These are phyloP conservation scores for Talaromyces thailandensis DNA, from an alignment of 495 filamentous ascomycete genomes.

Conservation along the genomic window DNA sequence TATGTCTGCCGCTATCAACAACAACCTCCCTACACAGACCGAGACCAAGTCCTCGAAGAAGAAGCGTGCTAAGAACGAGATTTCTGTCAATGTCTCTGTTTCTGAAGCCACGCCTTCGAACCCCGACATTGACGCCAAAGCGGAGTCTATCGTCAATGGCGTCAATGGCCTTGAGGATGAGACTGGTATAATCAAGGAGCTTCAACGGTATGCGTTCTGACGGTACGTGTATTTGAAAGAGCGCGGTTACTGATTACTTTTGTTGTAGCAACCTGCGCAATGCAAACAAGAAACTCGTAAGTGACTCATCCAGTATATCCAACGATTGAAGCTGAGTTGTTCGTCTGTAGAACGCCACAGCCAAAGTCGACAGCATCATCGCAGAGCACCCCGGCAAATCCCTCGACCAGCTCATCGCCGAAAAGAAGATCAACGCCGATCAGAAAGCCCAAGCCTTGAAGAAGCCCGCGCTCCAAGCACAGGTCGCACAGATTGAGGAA, in stretches of 20 bases:
- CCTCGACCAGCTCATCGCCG: slow-evolving; percentile 73
- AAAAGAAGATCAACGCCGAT: slow-evolving; percentile 84
- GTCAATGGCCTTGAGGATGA: slow-evolving; percentile 44
- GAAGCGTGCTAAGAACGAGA: slow-evolving; percentile 28
- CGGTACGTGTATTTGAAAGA: neutral
- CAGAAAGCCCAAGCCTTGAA: slow-evolving; percentile 83
- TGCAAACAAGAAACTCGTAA: slow-evolving; percentile 78
- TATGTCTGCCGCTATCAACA: slow-evolving; percentile 30
- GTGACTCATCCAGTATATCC: slow-evolving; percentile 17
- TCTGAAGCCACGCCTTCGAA: slow-evolving; percentile 8
- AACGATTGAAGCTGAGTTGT: slow-evolving; percentile 7
- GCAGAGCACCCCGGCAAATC: slow-evolving; percentile 65
- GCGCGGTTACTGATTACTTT: neutral
- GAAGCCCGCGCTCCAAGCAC: slow-evolving; percentile 76
- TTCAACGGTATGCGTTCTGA: slow-evolving; percentile 63
- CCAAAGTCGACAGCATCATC: slow-evolving; percentile 70
- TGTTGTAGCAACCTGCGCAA: slow-evolving; percentile 67
- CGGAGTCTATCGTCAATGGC: slow-evolving; percentile 35
- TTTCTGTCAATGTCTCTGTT: slow-evolving; percentile 10
- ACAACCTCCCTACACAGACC: slow-evolving; percentile 15
- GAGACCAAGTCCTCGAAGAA: slow-evolving; percentile 33
- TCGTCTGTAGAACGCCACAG: slow-evolving; percentile 53
- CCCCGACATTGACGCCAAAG: slow-evolving; percentile 12
- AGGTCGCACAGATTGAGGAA: slow-evolving; percentile 68
- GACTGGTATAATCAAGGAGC: slow-evolving; percentile 69